Base-by-base conservation (phyloP, 169 alveolate species). In the Eimeria maxima region DNA sequence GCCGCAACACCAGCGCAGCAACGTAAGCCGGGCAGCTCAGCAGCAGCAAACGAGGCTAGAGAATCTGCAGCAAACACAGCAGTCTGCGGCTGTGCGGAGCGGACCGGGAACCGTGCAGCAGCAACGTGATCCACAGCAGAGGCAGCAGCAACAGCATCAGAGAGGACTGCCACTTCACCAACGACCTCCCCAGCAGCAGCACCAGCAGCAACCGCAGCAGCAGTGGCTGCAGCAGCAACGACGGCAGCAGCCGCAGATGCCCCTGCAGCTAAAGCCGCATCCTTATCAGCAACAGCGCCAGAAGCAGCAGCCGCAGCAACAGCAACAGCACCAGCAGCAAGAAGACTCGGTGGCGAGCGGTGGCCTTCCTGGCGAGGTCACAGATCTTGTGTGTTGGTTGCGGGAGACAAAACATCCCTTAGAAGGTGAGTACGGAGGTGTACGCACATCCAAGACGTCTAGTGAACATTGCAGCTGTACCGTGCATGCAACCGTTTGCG, bases 321-420 rank as follows among this genome's bases (percentile, higher is more conserved):
- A n/a, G 38, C 92, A 65, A 6, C 91, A 83, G 76, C 76, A 55
- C 13, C 91, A 53, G 65, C 92, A 53, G 8, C 92, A 84, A 2
- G 65, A 3, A 53, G 60, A 14, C 60, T 53, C 60, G 60, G 60
- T 14, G 20, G 90, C 78, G 74, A n/a, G 50, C 29, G 55, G 67
- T n/a, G 78, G 92, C n/a, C 78, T 44, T 42, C 3, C 76, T 38
- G 63, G n/a, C 6, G 90, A 81, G 14, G 8, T 50, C 14, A 5
- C 24, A 14, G 90, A 44, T 22, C 90, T 81, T 38, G 90, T 81
- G 47, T 44, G 53, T 50, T 81, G 90, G 90, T 47, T 81, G 24
- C 90, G 90, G 50, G 90, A 81, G 53, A 81, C 71, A 18, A 50
- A 50, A 33, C 92, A 55, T n/a, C 78, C 63, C 24, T 20, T 55